Conservation (phyloP, 352 stramenopile species). For the Phytophthora ramorum region DNA sequence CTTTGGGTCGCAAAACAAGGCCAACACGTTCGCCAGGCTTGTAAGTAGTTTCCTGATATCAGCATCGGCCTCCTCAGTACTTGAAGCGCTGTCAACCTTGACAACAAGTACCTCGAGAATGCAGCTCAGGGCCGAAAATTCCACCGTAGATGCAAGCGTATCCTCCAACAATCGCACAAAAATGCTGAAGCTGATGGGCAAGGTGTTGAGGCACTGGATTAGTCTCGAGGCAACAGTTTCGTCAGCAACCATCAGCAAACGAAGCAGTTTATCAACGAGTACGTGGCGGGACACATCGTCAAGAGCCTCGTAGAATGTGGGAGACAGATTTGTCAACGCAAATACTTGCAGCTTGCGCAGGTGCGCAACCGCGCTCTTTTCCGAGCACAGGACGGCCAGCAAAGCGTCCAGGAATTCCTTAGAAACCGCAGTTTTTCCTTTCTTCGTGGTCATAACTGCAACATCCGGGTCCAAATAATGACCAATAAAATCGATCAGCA, state of each 20-base stretch:
- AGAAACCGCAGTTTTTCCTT: constrained; percentile 35
- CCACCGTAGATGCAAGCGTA: constrained; percentile 35
- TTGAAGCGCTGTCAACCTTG: constrained; percentile 58
- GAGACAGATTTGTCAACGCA: constrained; percentile 46
- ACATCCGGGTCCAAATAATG: constrained; percentile 62
- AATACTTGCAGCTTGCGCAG: constrained; percentile 56
- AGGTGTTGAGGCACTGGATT: constrained; percentile 54
- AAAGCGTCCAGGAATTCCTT: constrained; percentile 69
- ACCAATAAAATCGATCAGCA: constrained; percentile 57
- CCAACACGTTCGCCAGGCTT: constrained; percentile 63
- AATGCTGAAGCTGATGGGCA: constrained; percentile 61
- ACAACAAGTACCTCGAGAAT: constrained; percentile 81
- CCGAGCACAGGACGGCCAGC: constrained; percentile 49
- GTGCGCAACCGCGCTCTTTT: constrained; percentile 38
- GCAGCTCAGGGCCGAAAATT: constrained; percentile 67
- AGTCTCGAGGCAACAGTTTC: constrained; percentile 65
- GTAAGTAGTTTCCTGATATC: constrained; percentile 56
- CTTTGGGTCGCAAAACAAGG: constrained; percentile 59
- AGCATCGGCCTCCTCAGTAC: constrained; percentile 30
- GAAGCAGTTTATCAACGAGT: constrained; percentile 56
- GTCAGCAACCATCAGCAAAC: constrained; percentile 67
- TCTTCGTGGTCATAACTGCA: constrained; percentile 36
- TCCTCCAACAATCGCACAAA: constrained; percentile 65
- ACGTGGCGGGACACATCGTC: constrained; percentile 59
- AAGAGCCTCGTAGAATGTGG: constrained; percentile 51